These are phyloP conservation scores for Penicillium sp. DNA, from an alignment of 2,329 filamentous ascomycete genomes.

Conservation along the genomic window DNA sequence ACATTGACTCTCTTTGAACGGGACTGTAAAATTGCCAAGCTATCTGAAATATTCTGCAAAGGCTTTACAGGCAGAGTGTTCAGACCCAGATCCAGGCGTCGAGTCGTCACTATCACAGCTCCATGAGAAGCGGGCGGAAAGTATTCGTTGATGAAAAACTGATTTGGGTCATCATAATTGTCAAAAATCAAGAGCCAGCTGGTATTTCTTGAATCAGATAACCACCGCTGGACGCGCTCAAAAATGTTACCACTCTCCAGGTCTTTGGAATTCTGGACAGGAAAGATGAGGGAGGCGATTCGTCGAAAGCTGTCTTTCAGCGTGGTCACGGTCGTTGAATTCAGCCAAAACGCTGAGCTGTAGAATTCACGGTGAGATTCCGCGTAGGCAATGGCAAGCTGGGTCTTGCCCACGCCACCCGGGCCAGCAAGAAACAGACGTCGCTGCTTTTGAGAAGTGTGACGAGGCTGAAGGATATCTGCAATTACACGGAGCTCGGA, in stretches of 20 bases:
- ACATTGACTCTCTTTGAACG: conserved; percentile 3
- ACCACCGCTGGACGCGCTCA: conserved; percentile 10
- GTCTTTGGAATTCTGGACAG: not conserved
- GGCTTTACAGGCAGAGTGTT: not conserved
- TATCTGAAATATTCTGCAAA: not conserved
- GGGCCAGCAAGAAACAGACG: conserved; percentile 2
- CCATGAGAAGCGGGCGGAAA: conserved; percentile 15
- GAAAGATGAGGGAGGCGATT: conserved; percentile 1
- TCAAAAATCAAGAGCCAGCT: conserved; percentile 26
- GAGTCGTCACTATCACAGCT: conserved; percentile 21
- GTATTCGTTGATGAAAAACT: conserved; percentile 13
- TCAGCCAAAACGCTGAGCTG: conserved; percentile 2
- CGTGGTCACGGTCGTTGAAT: not conserved
- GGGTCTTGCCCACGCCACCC: not conserved
- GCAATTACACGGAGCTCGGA: not conserved
- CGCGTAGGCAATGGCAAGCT: conserved; percentile 8
- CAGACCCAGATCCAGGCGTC: not conserved
- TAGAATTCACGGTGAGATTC: not conserved
- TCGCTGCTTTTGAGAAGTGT: not conserved
- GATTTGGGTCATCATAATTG: conserved; percentile 19
- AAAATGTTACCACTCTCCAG: not conserved
- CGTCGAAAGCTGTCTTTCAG: conserved; percentile 1
- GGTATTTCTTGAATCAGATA: conserved; percentile 16
- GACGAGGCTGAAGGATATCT: not conserved
- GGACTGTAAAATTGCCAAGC: conserved; percentile 1